These are phyloP conservation scores for Cladophialophora carrionii DNA, from an alignment of 2,329 filamentous ascomycete species.

Conservation along the genomic window DNA sequence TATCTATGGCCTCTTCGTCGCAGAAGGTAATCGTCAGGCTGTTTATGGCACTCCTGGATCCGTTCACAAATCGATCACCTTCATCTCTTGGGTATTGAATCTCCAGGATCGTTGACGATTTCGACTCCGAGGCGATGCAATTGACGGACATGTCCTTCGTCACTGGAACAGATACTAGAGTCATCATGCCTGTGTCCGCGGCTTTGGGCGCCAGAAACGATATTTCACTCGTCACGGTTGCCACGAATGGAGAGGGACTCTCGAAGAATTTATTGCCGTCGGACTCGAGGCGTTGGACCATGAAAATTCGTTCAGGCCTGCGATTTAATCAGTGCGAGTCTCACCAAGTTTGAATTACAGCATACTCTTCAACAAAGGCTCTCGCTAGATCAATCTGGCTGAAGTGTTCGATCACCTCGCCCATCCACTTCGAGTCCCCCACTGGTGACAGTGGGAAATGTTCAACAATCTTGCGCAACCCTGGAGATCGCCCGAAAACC, in stretches of 20 bases:
- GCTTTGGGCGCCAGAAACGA: constrained; percentile 20
- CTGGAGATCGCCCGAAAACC: constrained; percentile 13
- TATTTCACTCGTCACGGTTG: constrained; percentile 17
- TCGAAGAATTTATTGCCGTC: constrained; percentile 14
- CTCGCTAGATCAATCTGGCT: constrained; percentile 10
- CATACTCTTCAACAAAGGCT: constrained; percentile 17
- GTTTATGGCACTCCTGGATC: constrained; percentile 26
- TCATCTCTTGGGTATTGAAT: constrained; percentile 18
- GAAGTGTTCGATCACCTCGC: constrained; percentile 25
- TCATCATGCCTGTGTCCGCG: constrained; percentile 11
- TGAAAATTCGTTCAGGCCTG: constrained; percentile 21
- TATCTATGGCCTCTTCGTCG: constrained; percentile 21
- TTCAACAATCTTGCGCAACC: constrained; percentile 7
- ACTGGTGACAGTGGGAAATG: constrained; percentile 14
- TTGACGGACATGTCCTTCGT: constrained; percentile 15
- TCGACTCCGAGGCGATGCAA: constrained; percentile 6
- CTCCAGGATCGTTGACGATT: constrained; percentile 23
- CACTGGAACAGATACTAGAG: constrained; percentile 20
- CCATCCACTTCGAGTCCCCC: constrained; percentile 23
- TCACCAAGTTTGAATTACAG: no score
- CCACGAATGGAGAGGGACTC: constrained; percentile 13
- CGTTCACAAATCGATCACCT: constrained; percentile 23
- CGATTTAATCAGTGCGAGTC: constrained; percentile 2
- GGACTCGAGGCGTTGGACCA: constrained; percentile 19
- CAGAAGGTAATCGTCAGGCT: constrained; percentile 19